Evolutionary conservation across 2,329 filamentous ascomycete genomes (phyloP).

Genomic region (Bimuria novae-zelandiae): DNA sequence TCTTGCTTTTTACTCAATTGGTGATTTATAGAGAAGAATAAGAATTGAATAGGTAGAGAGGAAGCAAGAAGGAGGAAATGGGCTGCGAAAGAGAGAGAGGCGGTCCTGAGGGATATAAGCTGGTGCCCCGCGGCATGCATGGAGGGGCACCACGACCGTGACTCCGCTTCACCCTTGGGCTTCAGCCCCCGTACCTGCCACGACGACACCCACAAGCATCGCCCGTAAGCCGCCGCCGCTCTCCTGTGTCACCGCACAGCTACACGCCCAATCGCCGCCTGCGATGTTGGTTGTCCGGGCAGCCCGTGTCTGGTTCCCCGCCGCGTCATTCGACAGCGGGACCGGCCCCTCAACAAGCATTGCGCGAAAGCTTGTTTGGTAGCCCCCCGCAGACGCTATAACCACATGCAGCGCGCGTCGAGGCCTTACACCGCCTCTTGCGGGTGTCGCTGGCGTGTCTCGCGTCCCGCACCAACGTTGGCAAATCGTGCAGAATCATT

Average conservation of each 20-base stretch:
- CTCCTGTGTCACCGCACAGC: not conserved
- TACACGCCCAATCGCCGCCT: no score
- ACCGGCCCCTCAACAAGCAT: constrained; percentile 2
- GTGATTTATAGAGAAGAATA: not conserved
- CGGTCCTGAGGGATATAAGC: not conserved
- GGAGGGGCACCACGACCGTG: not conserved
- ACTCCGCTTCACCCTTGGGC: not conserved
- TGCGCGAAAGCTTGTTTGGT: constrained; percentile 2
- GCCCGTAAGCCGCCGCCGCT: not conserved
- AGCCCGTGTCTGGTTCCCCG: not conserved
- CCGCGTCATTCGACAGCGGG: constrained; percentile 1
- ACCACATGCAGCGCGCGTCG: not conserved
- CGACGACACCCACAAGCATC: not conserved
- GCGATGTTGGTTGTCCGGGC: not conserved
- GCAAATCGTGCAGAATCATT: no score
- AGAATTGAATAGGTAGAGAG: not conserved
- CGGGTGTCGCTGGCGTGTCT: constrained; percentile 4
- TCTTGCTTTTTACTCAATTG: constrained; percentile 21
- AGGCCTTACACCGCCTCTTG: constrained; percentile 6
- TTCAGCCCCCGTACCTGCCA: no score
- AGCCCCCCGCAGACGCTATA: not conserved
- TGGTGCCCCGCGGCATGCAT: constrained; percentile 1
- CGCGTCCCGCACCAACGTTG: no score
- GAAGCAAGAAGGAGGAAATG: not conserved
- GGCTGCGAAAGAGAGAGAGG: not conserved